phyloP scores from a whole-genome alignment of 345 rosid species.

The Gossypioides kirkii region DNA sequence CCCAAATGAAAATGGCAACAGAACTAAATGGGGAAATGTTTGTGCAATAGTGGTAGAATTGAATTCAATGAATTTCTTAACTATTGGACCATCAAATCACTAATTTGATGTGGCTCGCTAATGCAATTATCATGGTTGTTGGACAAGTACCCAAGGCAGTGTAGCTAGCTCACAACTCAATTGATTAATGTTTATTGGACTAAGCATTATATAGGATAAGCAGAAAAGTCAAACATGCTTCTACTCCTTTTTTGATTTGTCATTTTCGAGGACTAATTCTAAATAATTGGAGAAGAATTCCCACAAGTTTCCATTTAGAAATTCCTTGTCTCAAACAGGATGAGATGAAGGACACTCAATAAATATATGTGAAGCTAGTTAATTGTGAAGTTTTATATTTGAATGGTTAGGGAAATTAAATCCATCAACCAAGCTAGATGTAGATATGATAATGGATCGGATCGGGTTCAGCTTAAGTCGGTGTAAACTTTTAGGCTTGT shows the following conservation, averaged over 20 bases:
- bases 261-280: slow-evolving; percentile 1
- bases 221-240: background rate
- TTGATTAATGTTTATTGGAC: background rate
- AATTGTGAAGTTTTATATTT: too few species aligned
- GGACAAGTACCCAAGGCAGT: background rate
- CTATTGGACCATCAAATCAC: background rate
- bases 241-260: background rate
- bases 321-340: background rate
- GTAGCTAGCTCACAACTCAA: background rate
- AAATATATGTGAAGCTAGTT: too few species aligned
- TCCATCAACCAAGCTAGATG: too few species aligned
- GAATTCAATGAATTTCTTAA: background rate
- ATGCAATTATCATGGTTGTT: background rate
- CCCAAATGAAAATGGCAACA: background rate
- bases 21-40: background rate
- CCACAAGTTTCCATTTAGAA: background rate
- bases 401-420: too few species aligned
- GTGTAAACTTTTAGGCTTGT: too few species aligned
- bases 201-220: background rate
- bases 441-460: too few species aligned
- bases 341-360: background rate
- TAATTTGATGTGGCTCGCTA: background rate
- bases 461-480: too few species aligned
- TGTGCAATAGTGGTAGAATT: background rate
- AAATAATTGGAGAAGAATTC: background rate